A percentile compares a stretch with the other conserved stretches of the same genome.
Evolutionary conservation across 441 rosid species (phyloP).

Genomic region (Gossypium gossypioides): DNA sequence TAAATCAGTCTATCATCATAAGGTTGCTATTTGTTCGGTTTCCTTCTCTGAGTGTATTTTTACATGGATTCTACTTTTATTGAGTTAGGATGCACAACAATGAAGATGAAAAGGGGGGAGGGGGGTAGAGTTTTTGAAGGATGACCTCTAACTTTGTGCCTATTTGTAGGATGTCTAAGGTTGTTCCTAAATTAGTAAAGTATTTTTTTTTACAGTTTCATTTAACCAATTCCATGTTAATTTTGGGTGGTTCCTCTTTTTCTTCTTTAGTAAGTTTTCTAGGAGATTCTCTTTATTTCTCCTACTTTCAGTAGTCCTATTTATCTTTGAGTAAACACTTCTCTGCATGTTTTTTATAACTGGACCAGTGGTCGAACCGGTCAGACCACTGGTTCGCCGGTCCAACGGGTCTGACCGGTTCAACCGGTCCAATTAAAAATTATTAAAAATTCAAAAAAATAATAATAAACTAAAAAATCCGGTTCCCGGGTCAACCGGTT

Average conservation of each 20-base stretch:
- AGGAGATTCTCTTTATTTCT: background rate
- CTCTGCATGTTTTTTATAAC: no score
- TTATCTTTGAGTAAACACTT: background rate
- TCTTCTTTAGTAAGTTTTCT: background rate
- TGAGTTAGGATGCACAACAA: background rate
- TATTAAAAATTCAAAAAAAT: no score
- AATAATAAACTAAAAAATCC: background rate
- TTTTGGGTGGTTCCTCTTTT: background rate
- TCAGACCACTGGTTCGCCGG: no score
- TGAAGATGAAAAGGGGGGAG: background rate
- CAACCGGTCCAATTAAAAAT: no score
- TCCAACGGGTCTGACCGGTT: no score
- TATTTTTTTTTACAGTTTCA: background rate
- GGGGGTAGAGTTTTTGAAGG: background rate
- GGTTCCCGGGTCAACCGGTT: background rate
- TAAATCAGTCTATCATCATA: slow-evolving; percentile 93
- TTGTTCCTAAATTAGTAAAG: background rate
- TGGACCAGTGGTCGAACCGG: no score
- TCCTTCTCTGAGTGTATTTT: background rate
- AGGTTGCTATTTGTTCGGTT: slow-evolving; percentile 47
- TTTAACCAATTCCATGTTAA: background rate
- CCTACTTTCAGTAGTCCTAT: background rate
- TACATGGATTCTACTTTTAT: background rate
- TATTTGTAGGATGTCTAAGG: background rate
- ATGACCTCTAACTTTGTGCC: background rate